Base-by-base conservation (phyloP, 169 alveolate genomes). In the Neospora caninum region DNA sequence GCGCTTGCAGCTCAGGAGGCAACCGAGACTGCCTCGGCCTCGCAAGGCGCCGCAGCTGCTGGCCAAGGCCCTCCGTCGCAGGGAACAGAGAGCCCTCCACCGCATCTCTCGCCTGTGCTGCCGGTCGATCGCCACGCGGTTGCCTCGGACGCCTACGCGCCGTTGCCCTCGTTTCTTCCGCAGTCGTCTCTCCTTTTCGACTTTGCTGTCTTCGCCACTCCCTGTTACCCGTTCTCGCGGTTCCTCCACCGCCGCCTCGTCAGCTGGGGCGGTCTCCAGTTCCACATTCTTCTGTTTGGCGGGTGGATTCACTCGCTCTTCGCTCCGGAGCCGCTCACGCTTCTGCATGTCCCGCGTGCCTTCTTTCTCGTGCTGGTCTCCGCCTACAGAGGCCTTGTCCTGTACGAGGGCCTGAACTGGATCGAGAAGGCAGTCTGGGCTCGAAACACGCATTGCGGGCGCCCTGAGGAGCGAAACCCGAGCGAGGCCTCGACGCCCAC, bases 181-280 rank as follows among this genome's bases (percentile, higher is more conserved):
- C 29, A 31, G 41, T 31, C 80, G 13, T 43, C 80, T 2, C 80
- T 86, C 34, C 31, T 34, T 7, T 53, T 53, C 80, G 70, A 43
- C n/a, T 86, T 86, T 27, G 34, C 80, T 22, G 89, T 53, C 53
- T 86, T 86, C 70, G 20, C 80, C 10, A 86, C 92, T 18, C 92
- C 92, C 20, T 86, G 92, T 45, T 86, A 86, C n/a, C 92, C 92
- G 38, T 49, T 86, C 34, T 43, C 92, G 7, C 92, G 92, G 25
- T 86, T 86, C n/a, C 49, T 86, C 36, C 92, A 86, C 49, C 70
- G 80, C 16, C 92, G 92, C n/a, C 92, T 86, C 80, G 45, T 86
- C 53, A 39, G 92, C 49, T 86, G 92, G 92, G 92, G 92, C 29
- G 92, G 92, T 13, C 80, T 86, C 49, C 92, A 86, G 45, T 34